Evolutionary conservation across 2,329 filamentous ascomycete species (phyloP).

Genomic region (Nigrospora sphaerica): DNA sequence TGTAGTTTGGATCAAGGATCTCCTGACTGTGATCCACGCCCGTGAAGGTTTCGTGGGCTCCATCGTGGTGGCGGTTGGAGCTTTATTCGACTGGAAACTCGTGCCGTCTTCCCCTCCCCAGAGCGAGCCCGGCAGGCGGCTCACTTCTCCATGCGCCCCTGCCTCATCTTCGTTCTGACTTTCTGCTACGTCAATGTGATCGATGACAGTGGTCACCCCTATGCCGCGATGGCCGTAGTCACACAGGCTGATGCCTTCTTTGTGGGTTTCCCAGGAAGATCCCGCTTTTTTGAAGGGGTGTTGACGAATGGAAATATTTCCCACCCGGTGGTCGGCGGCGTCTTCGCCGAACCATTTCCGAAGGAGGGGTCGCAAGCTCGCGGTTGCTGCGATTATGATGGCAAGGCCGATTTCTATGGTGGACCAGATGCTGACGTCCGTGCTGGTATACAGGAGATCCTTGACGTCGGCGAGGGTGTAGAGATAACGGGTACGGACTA

Average conservation of each 20-base stretch:
- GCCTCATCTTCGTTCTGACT: background rate
- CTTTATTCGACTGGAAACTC: slow-evolving; percentile 4
- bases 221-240: background rate
- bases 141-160: background rate
- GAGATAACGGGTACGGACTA: slow-evolving; percentile 35
- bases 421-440: slow-evolving; percentile 38
- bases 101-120: slow-evolving; percentile 2
- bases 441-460: slow-evolving; percentile 35
- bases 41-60: background rate
- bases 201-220: slow-evolving; percentile 7
- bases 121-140: slow-evolving; percentile 3
- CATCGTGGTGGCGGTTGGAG: background rate
- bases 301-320: background rate
- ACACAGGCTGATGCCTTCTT: background rate
- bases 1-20: slow-evolving; percentile 7
- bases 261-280: slow-evolving; percentile 2
- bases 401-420: slow-evolving; percentile 36
- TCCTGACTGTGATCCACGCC: slow-evolving; percentile 9
- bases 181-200: background rate
- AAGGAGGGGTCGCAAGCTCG: slow-evolving; percentile 31
- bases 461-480: slow-evolving; percentile 23
- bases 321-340: slow-evolving; percentile 2
- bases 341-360: slow-evolving; percentile 5
- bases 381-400: slow-evolving; percentile 29
- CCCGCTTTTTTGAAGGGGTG: slow-evolving; percentile 2